Evolutionary conservation across 805 yeast genomes (phyloP).

Genomic region (Saturnispora serradocipensis): DNA sequence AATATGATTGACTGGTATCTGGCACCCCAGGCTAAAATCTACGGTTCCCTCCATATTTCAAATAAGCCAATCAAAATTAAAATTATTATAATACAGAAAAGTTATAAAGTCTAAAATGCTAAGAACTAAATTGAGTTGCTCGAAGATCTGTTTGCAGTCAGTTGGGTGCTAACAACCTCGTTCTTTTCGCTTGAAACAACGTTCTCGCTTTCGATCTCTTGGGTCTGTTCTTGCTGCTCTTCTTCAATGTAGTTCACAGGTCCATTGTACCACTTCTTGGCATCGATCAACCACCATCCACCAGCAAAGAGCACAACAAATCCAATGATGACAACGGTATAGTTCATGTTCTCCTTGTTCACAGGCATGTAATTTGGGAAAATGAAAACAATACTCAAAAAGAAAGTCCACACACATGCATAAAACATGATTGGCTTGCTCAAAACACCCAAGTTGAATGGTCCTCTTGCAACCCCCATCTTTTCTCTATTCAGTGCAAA

Average conservation of each 20-base stretch:
- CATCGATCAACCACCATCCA: slow-evolving; percentile 39
- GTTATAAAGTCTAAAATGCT: neutral
- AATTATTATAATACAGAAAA: too few relatives aligned
- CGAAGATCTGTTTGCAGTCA: neutral
- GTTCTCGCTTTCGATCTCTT: slow-evolving; percentile 3
- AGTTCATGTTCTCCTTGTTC: slow-evolving; percentile 39
- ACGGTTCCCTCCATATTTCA: too few relatives aligned
- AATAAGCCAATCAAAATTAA: neutral
- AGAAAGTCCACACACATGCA: slow-evolving; percentile 38
- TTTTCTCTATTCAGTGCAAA: slow-evolving; percentile 37
- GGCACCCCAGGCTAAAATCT: too few relatives aligned
- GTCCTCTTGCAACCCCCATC: slow-evolving; percentile 39
- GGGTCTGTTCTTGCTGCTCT: slow-evolving; percentile 19
- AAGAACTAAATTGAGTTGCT: neutral
- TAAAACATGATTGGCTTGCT: slow-evolving; percentile 33
- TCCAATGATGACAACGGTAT: slow-evolving; percentile 43
- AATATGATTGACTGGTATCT: too few relatives aligned
- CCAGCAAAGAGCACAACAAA: slow-evolving; percentile 29
- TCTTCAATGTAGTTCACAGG: slow-evolving; percentile 41
- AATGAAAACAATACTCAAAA: slow-evolving; percentile 38
- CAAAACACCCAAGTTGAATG: slow-evolving; percentile 36
- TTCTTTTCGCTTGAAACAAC: neutral
- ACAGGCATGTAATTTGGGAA: slow-evolving; percentile 44
- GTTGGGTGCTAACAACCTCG: neutral
- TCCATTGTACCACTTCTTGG: slow-evolving; percentile 47